Percentiles rank a stretch among this genome's conserved stretches.
phyloP scores from a whole-genome alignment of 768 basidiomycete species.

The Cyathus striatus region DNA sequence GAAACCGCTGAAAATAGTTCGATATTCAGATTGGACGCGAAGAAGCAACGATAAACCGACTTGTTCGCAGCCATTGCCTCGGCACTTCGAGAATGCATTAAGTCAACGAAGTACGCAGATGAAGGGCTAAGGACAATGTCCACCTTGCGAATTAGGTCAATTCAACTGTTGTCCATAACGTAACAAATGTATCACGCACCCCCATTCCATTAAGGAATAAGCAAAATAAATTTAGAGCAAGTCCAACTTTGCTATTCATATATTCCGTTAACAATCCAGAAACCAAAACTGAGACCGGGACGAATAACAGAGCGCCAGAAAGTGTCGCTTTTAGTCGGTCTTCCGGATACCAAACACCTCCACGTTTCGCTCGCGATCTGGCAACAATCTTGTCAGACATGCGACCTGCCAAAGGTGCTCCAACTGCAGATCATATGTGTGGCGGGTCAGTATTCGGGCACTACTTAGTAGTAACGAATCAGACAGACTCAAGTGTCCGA shows the following conservation, averaged over 20 bases:
- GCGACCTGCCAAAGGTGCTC: neutral
- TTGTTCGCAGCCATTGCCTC: constrained; percentile 46
- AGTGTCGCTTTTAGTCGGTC: constrained; percentile 43
- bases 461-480: too few relatives aligned
- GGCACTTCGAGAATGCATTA: constrained; percentile 48
- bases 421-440: neutral
- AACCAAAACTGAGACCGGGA: constrained; percentile 29
- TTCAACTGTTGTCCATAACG: neutral
- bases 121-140: constrained; percentile 45
- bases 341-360: constrained; percentile 50
- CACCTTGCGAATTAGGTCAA: constrained; percentile 38
- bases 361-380: constrained; percentile 32
- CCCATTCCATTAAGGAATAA: constrained; percentile 56
- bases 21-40: neutral
- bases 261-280: neutral
- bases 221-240: neutral
- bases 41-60: constrained; percentile 25
- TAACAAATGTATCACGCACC: constrained; percentile 26
- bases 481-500: constrained; percentile 47
- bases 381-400: constrained; percentile 44
- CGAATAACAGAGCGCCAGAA: constrained; percentile 33
- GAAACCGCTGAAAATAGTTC: neutral
- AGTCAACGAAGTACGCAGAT: constrained; percentile 47
- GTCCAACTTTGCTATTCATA: neutral
- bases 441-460: too few relatives aligned